These are phyloP conservation scores for Cercophora sp. DNA, from an alignment of 495 filamentous ascomycete species.

Conservation along the genomic window DNA sequence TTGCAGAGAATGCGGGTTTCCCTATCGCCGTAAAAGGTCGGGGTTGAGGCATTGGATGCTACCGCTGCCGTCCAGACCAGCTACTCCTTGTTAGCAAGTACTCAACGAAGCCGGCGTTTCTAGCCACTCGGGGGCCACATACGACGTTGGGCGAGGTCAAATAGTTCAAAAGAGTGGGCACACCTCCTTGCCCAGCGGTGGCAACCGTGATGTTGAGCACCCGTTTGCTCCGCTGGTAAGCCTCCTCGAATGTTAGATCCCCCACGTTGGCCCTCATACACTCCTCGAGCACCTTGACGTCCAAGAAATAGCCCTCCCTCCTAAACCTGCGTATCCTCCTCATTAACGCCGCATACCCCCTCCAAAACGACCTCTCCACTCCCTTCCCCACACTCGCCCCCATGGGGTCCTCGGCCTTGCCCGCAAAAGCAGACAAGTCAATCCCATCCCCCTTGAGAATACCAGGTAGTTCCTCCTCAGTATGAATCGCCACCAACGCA, in stretches of 20 bases:
- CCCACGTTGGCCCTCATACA: slow-evolving; percentile 83
- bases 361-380: slow-evolving; percentile 24
- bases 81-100: slow-evolving; percentile 26
- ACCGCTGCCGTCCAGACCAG: slow-evolving; percentile 92
- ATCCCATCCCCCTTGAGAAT: slow-evolving; percentile 77
- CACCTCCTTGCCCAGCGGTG: slow-evolving; percentile 65
- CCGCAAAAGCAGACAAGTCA: slow-evolving; percentile 74
- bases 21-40: slow-evolving; percentile 54
- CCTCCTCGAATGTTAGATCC: slow-evolving; percentile 91
- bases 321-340: slow-evolving; percentile 63
- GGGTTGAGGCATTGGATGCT: slow-evolving; percentile 79
- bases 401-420: slow-evolving; percentile 23
- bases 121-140: slow-evolving; percentile 39
- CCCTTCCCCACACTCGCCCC: slow-evolving; percentile 12
- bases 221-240: slow-evolving; percentile 77
- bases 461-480: slow-evolving; percentile 75
- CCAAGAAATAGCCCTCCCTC: slow-evolving; percentile 75
- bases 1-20: slow-evolving; percentile 77
- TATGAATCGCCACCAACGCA: slow-evolving; percentile 82
- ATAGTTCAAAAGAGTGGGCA: slow-evolving; percentile 86
- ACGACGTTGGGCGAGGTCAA: slow-evolving; percentile 92
- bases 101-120: too few species aligned
- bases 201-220: slow-evolving; percentile 91
- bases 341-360: slow-evolving; percentile 53
- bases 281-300: slow-evolving; percentile 76